Conservation (phyloP, 352 stramenopile species). For the Phytophthora vignae region DNA sequence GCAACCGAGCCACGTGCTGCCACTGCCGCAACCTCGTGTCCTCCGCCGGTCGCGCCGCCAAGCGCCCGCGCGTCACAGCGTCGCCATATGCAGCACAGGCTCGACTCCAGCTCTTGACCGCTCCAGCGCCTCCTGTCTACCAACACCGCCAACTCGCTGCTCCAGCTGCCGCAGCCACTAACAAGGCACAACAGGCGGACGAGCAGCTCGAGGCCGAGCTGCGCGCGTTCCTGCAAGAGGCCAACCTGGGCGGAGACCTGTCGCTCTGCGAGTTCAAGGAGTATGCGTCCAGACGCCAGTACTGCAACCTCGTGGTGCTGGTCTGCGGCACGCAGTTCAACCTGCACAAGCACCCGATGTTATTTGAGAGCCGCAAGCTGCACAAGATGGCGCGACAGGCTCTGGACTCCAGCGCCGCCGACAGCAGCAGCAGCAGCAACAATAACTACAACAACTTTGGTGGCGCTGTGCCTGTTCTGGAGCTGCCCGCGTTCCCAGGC, state of each 20-base stretch:
- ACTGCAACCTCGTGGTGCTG: conserved; percentile 72
- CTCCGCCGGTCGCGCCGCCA: conserved; percentile 51
- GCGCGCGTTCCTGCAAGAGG: conserved; percentile 40
- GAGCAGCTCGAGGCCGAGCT: conserved; percentile 40
- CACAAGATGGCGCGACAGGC: conserved; percentile 46
- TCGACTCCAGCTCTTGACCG: conserved; percentile 5
- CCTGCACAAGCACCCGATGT: conserved; percentile 74
- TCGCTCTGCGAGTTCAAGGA: conserved; percentile 65
- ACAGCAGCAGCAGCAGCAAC: neutral
- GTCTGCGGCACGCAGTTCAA: conserved; percentile 76
- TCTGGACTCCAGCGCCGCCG: conserved; percentile 17
- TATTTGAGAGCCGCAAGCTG: conserved; percentile 60
- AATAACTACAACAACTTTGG: conserved; percentile 7
- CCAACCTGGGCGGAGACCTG: conserved; percentile 41
- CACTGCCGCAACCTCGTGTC: conserved; percentile 83
- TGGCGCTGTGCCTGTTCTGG: conserved; percentile 46
- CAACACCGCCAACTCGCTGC: conserved; percentile 9
- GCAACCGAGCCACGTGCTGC: conserved; percentile 77
- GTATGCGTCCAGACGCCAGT: conserved; percentile 46
- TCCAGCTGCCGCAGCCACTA: conserved; percentile 2
- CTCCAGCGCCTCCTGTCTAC: conserved; percentile 3
- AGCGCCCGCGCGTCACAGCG: conserved; percentile 36
- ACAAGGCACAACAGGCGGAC: conserved; percentile 17
- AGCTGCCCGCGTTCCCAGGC: conserved; percentile 58
- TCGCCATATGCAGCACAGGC: conserved; percentile 9